A percentile compares a stretch with the other conserved stretches of the same genome.
These are phyloP conservation scores for Cardamine occulta DNA, from an alignment of 345 rosid species.

Conservation along the genomic window DNA sequence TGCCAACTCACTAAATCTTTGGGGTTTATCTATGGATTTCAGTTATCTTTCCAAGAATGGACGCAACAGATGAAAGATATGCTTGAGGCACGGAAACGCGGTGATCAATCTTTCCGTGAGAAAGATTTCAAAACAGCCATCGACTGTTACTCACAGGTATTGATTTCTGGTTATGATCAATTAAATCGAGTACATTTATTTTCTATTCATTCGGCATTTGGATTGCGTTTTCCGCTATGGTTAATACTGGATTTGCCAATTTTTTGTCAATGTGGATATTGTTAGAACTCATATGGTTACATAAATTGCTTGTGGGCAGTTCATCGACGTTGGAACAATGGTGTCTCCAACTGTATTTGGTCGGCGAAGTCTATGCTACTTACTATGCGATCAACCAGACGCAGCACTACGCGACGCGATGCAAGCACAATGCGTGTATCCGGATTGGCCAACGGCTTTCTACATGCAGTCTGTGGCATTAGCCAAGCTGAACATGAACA, in stretches of 20 bases:
- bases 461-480: slow-evolving; percentile 98
- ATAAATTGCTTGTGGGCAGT: slow-evolving; percentile 51
- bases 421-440: slow-evolving; percentile 89
- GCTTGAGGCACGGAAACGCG: slow-evolving; percentile 92
- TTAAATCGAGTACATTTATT: too few relatives aligned
- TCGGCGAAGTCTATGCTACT: slow-evolving; percentile 87
- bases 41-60: slow-evolving; percentile 99
- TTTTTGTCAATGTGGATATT: not conserved
- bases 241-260: not conserved
- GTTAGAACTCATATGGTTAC: slow-evolving; percentile 13
- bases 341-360: slow-evolving; percentile 93
- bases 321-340: slow-evolving; percentile 85
- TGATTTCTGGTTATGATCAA: not conserved
- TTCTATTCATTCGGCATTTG: not conserved
- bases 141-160: slow-evolving; percentile 92
- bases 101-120: slow-evolving; percentile 92
- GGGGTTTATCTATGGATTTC: slow-evolving; percentile 21
- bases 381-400: slow-evolving; percentile 83
- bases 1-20: not conserved
- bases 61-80: slow-evolving; percentile 97
- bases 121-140: slow-evolving; percentile 94
- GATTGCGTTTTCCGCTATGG: not conserved
- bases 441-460: slow-evolving; percentile 95
- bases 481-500: slow-evolving; percentile 92
- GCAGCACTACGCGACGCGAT: slow-evolving; percentile 93